Conservation (phyloP, 305 asterid genomes). For the Plantago coronopus region DNA sequence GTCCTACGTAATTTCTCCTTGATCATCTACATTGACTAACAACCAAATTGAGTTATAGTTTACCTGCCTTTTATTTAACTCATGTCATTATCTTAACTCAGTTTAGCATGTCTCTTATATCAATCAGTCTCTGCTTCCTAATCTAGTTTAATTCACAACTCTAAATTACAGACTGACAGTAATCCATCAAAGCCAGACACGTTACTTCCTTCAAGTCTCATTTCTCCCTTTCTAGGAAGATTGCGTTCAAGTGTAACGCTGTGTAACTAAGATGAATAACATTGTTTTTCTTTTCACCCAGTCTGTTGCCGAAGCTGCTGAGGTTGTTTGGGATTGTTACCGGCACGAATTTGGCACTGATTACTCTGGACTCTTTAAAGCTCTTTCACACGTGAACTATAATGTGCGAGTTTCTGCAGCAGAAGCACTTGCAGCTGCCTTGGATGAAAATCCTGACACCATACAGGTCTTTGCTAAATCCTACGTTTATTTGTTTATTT, state of each 20-base stretch:
- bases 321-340: constrained; percentile 89
- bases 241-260: neutral
- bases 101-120: neutral
- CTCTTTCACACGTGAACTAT: constrained; percentile 82
- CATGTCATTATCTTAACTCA: too few species aligned
- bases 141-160: too few species aligned
- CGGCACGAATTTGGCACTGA: constrained; percentile 86
- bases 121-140: neutral
- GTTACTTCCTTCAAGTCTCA: neutral
- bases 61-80: too few species aligned
- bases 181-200: neutral
- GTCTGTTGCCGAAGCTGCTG: constrained; percentile 93
- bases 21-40: too few species aligned
- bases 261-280: constrained; percentile 10
- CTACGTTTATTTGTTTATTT: constrained; percentile 16
- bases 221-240: neutral
- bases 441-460: constrained; percentile 95
- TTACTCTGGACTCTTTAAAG: constrained; percentile 78
- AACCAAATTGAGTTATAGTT: too few species aligned
- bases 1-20: too few species aligned
- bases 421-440: constrained; percentile 96
- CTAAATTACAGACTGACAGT: too few species aligned
- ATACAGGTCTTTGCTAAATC: constrained; percentile 56
- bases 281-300: constrained; percentile 30
- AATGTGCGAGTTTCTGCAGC: constrained; percentile 94